Conservation (phyloP, 768 basidiomycete genomes). For the Clitopilus hobsonii region DNA sequence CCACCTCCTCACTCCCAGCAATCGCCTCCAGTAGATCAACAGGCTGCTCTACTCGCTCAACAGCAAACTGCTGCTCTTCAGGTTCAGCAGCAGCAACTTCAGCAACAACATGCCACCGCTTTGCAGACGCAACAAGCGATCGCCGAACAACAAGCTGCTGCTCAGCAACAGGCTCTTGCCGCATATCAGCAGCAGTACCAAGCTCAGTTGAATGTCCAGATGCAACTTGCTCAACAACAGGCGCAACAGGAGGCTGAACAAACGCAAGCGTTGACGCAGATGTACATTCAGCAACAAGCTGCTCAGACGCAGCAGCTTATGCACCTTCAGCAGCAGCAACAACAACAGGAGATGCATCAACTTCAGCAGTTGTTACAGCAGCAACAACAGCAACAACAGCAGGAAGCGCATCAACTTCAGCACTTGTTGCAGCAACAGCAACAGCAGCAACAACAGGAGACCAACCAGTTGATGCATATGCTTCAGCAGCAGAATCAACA, state of each 20-base stretch:
- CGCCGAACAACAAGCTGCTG: conserved; percentile 6
- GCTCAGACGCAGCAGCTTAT: not conserved
- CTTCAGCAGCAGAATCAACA: conserved; percentile 12
- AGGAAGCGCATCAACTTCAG: conserved; percentile 4
- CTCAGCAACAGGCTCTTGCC: conserved; percentile 10
- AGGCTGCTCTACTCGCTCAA: not conserved
- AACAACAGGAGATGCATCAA: conserved; percentile 1
- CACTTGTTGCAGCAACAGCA: conserved; percentile 6
- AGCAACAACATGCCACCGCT: conserved; percentile 7
- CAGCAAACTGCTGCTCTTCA: not conserved
- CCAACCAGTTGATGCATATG: not conserved
- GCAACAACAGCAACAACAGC: conserved; percentile 8
- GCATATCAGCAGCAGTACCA: conserved; percentile 8
- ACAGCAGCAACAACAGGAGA: conserved; percentile 8
- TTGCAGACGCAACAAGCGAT: conserved; percentile 8
- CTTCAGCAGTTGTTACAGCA: not conserved
- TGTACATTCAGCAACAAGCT: conserved; percentile 4
- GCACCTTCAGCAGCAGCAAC: conserved; percentile 1
- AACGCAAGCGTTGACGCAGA: not conserved
- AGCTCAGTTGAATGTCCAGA: not conserved
- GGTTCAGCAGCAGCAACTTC: not conserved
- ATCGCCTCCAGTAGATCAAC: not conserved
- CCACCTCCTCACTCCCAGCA: not conserved
- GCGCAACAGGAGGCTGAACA: not conserved
- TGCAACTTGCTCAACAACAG: conserved; percentile 1